phyloP scores from a whole-genome alignment of 176 grass and related monocot genomes.

The Oryza officinalis region DNA sequence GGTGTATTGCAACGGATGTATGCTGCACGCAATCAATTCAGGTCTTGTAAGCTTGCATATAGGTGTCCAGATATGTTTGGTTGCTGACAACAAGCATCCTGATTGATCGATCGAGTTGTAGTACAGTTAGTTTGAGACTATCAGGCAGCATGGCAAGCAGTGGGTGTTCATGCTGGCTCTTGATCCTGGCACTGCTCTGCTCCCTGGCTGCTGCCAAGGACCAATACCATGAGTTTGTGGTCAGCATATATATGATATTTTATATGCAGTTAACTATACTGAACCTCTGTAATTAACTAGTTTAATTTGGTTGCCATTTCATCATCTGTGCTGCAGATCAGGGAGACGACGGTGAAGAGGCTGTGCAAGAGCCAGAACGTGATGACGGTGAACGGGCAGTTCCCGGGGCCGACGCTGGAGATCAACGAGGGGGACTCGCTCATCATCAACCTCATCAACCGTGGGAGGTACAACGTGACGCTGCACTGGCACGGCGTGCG shows the following conservation, averaged over 20 bases:
- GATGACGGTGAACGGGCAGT: constrained; percentile 80
- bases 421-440: constrained; percentile 71
- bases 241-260: constrained; percentile 7
- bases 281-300: too few species aligned
- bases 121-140: background rate
- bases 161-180: background rate
- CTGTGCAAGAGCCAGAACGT: constrained; percentile 59
- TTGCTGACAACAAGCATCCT: background rate
- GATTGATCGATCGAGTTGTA: background rate
- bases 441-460: constrained; percentile 54
- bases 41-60: background rate
- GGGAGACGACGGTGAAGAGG: constrained; percentile 76
- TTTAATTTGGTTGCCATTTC: too few species aligned
- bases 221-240: constrained; percentile 78
- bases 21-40: background rate
- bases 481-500: constrained; percentile 65
- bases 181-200: constrained; percentile 32
- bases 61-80: background rate
- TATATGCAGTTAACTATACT: too few species aligned
- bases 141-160: constrained; percentile 4
- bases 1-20: background rate
- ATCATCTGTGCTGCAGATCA: constrained; percentile 33
- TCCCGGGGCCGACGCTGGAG: constrained; percentile 80
- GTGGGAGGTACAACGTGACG: constrained; percentile 67
- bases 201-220: constrained; percentile 39